Evolutionary conservation across 352 stramenopile genomes (phyloP), one percentile per base, ranked within the genome.

Genomic region (Phytophthora colocasiae): DNA sequence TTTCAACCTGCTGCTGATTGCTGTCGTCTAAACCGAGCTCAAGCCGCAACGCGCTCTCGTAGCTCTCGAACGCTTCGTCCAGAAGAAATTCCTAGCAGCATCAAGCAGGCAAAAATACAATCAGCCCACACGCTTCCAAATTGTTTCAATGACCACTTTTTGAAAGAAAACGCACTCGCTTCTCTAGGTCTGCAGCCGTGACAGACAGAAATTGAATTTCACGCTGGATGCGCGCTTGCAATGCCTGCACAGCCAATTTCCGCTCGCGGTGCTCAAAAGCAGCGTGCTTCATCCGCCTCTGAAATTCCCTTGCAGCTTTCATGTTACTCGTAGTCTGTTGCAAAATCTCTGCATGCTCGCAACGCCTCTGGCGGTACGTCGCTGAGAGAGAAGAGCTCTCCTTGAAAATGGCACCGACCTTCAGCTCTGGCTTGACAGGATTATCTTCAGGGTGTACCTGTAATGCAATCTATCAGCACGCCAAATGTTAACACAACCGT

Each of bases 161-260:
- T 34, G 7, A 7, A 11, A 38, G 9, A 17, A 6, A 32, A 51
- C 71, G 43, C 47, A 90, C 83, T 43, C 74, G 69, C 31, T 77
- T 77, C 40, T 69, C 62, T 14, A 92, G 58, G 54, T 90, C 85
- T 0, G 56, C 58, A 0, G 74, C 62, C 1, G 83, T 87, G 11
- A 71, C 62, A 48, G 70, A 31, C 24, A 93, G 54, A 51, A 83
- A 91, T 45, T 82, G 74, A 1, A 93, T 83, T 47, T 93, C 83
- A 0, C 71, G 69, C 22, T 83, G 54, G 19, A 93, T 71, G 3
- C 78, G 81, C 5, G 63, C 56, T 44, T 82, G 78, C 4, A 93
- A 67, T 1, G 83, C 58, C 45, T 90, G 74, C 8, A 90, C 68
- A 22, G 77, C 80, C 41, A 89, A 43, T 59, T 91, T 90, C 17